Conservation (phyloP, 768 basidiomycete species). For the Suillus paluster region DNA sequence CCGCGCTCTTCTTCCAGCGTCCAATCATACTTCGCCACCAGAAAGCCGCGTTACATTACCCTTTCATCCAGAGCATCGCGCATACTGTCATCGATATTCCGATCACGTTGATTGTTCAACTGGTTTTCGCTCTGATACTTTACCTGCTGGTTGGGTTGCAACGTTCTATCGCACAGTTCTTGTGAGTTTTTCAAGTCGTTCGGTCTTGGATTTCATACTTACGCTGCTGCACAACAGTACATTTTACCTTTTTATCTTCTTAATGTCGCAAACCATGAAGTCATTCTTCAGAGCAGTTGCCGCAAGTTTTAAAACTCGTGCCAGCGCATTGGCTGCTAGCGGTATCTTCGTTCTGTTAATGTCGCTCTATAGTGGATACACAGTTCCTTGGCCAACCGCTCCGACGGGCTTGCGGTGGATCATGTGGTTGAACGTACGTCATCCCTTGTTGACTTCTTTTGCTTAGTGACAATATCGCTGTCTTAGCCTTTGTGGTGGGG, state of each 20-base stretch:
- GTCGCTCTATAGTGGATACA: conserved; percentile 46
- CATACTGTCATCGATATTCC: conserved; percentile 52
- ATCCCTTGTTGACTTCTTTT: not conserved
- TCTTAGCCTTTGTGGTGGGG: conserved; percentile 2
- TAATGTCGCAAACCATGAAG: conserved; percentile 68
- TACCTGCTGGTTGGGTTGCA: conserved; percentile 70
- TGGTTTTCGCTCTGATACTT: conserved; percentile 44
- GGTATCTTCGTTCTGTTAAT: conserved; percentile 56
- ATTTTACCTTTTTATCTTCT: conserved; percentile 61
- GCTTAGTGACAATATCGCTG: not conserved
- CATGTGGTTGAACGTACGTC: conserved; percentile 58
- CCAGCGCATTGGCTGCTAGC: conserved; percentile 64
- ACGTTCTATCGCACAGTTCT: conserved; percentile 60
- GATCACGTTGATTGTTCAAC: conserved; percentile 40
- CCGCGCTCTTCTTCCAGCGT: conserved; percentile 49
- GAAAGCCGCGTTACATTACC: conserved; percentile 54
- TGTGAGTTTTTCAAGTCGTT: conserved; percentile 46
- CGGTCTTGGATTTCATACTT: not conserved
- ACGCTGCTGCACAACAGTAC: conserved; percentile 41
- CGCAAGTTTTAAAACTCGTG: conserved; percentile 58
- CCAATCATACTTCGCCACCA: conserved; percentile 49
- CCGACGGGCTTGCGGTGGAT: conserved; percentile 74
- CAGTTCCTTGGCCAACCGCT: conserved; percentile 56
- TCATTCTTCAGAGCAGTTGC: conserved; percentile 75
- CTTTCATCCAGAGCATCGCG: conserved; percentile 51